Evolutionary conservation across 495 filamentous ascomycete species (phyloP), one percentile per base, ranked within the genome.

Genomic region (Penicillium egyptiacum): DNA sequence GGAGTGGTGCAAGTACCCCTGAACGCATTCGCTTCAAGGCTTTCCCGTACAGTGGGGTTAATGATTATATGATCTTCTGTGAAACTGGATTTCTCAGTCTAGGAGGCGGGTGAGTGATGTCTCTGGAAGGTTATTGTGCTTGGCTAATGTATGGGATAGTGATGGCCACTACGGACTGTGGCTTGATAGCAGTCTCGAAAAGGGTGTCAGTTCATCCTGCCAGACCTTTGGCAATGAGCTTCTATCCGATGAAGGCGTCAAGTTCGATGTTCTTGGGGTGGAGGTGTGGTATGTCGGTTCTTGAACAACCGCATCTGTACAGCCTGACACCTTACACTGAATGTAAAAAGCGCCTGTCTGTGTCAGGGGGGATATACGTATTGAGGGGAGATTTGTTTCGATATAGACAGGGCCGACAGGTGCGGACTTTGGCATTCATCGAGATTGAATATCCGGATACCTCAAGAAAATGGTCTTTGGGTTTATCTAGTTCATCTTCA

Each of bases 21-120:
- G 86, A 87, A 31, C 79, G 86, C 30, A 88, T 96, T 62, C 86
- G 91, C 7, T 98, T 98, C 81, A 96, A 96, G 71, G 93, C 93
- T 0, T 98, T 97, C 69, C 92, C 92, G 1, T 98, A 97, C 65
- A 92, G 88, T 58, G 94, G 94, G 7, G 83, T 93, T 16, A 98
- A 98, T 71, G 94, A 98, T 70, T 96, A 96, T 69, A 87, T 94
- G 78, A 95, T 97, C 62, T 87, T 93, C 61, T 98, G 93, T 75
- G 90, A 96, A 69, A 78, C 81, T 23, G 83, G 84, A n/a, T 98
- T 87, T 67, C 70, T 98, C 41, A 91, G 87, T 66, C 74, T 96
- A 2, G 92, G 92, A 31, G 92, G 91, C 46, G 95, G 87, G 83
- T 85, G 67, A 72, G 82, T 71, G 43, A 6, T 2, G 5, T 25